These are phyloP conservation scores for Chenopodium album DNA, from an alignment of 148 eudicot genomes.

Conservation along the genomic window DNA sequence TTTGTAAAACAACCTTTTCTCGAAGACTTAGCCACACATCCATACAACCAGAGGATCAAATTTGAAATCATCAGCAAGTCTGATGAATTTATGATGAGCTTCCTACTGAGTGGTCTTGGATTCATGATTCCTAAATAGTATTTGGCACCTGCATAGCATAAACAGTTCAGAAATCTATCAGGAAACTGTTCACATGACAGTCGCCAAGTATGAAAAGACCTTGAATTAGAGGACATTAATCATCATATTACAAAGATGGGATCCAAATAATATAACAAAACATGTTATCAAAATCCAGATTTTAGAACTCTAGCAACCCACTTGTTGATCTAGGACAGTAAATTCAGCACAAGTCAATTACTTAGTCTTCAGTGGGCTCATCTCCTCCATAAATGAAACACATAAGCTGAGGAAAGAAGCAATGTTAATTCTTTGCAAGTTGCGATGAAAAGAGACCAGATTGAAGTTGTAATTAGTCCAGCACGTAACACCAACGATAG, in stretches of 20 bases:
- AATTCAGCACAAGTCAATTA: too few species aligned
- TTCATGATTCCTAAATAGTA: background rate
- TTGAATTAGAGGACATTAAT: background rate
- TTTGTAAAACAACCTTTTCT: background rate
- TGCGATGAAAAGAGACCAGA: background rate
- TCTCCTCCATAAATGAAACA: background rate
- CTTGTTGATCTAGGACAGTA: background rate
- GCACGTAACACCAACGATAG: background rate
- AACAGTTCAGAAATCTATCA: background rate
- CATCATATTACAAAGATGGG: background rate
- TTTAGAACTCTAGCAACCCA: background rate
- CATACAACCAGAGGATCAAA: background rate
- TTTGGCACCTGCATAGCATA: background rate
- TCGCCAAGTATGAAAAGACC: background rate
- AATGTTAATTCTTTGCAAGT: background rate
- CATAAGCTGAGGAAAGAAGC: background rate
- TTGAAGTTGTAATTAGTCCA: background rate
- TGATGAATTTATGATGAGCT: background rate
- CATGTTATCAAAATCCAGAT: background rate
- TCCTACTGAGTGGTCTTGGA: background rate
- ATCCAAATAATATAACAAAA: background rate
- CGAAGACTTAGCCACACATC: background rate
- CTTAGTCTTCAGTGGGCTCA: too few species aligned
- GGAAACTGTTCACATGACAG: background rate
- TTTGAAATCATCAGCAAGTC: background rate